Conservation (phyloP, 345 rosid species). For the Melaleuca quinquenervia region DNA sequence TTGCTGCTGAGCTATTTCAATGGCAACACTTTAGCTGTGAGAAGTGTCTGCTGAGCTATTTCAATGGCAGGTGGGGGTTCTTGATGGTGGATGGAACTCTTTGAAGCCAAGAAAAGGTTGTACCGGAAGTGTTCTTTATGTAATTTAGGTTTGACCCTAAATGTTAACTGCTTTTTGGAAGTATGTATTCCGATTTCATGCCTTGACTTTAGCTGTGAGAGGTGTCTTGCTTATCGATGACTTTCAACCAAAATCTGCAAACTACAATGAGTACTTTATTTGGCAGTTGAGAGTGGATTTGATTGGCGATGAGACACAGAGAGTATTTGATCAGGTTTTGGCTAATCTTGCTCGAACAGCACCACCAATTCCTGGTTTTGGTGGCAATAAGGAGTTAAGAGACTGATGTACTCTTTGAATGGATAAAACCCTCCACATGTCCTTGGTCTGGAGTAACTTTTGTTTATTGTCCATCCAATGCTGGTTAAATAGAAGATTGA, state of each 20-base stretch:
- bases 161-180: not conserved
- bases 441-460: not conserved
- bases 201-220: not conserved
- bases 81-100: not conserved
- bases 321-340: conserved; percentile 34
- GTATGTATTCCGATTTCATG: not conserved
- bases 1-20: not conserved
- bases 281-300: conserved; percentile 51
- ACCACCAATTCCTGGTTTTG: conserved; percentile 64
- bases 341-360: conserved; percentile 39
- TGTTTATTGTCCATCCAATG: not conserved
- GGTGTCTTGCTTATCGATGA: not conserved
- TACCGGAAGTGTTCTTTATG: not conserved
- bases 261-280: not conserved
- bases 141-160: not conserved
- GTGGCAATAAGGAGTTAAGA: conserved; percentile 48
- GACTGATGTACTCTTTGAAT: not conserved
- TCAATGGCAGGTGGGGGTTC: not conserved
- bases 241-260: not conserved
- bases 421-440: not conserved
- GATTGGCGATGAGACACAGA: conserved; percentile 37
- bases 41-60: no score
- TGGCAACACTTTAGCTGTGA: no score
- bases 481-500: not conserved
- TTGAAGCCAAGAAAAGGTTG: not conserved